phyloP scores from a whole-genome alignment of 1,284 basidiomycete genomes.

The Ustilago trichophora region DNA sequence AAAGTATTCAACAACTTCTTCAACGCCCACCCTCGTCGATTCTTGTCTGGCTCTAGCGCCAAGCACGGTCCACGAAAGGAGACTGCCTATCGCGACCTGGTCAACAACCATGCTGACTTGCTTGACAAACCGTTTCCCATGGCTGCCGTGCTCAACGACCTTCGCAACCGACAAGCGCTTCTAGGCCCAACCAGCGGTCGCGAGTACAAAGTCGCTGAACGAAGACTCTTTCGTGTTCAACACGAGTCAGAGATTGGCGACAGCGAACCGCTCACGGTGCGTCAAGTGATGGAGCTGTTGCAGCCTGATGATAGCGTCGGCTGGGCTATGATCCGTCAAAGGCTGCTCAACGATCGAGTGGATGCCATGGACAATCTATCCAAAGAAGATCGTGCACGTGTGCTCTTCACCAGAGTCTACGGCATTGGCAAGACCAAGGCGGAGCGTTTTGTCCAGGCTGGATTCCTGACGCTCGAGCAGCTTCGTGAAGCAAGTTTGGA shows the following conservation, averaged over 20 bases:
- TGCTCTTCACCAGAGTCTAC: slow-evolving; percentile 29
- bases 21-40: slow-evolving; percentile 1
- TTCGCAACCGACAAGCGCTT: slow-evolving; percentile 31
- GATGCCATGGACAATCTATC: slow-evolving; percentile 20
- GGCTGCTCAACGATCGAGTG: slow-evolving; percentile 14
- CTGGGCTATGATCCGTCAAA: slow-evolving; percentile 21
- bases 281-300: slow-evolving; percentile 15
- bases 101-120: slow-evolving; percentile 19
- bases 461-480: slow-evolving; percentile 26
- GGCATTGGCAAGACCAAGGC: slow-evolving; percentile 29
- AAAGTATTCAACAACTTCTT: not conserved
- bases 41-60: not conserved
- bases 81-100: slow-evolving; percentile 16
- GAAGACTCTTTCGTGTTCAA: slow-evolving; percentile 35
- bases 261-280: slow-evolving; percentile 15
- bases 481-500: slow-evolving; percentile 29
- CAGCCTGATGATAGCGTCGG: slow-evolving; percentile 37
- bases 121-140: slow-evolving; percentile 34
- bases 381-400: slow-evolving; percentile 12
- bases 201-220: slow-evolving; percentile 31
- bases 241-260: slow-evolving; percentile 25
- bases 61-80: slow-evolving; percentile 15
- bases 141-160: slow-evolving; percentile 31
- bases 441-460: slow-evolving; percentile 23
- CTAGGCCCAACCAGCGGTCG: slow-evolving; percentile 6